phyloP scores from a whole-genome alignment of 2,329 filamentous ascomycete genomes.

The Biscogniauxia sp. region DNA sequence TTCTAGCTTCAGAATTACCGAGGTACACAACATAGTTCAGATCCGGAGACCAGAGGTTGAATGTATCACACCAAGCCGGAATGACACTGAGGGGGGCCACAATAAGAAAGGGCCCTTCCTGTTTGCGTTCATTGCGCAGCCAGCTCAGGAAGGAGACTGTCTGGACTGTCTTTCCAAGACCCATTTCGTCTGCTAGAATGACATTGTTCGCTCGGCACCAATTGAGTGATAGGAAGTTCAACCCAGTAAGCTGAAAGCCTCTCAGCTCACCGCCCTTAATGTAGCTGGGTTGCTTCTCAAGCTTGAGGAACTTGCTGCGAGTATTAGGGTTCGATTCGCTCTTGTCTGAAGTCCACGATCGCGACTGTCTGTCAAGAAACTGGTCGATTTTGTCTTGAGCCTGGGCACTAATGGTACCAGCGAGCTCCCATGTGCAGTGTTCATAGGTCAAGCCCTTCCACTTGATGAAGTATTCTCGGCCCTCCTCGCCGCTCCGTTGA shows the following conservation, averaged over 20 bases:
- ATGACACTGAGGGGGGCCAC: conserved; percentile 97
- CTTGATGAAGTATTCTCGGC: conserved; percentile 88
- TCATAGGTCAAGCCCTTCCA: conserved; percentile 96
- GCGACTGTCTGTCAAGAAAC: conserved; percentile 78
- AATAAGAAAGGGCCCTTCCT: conserved; percentile 93
- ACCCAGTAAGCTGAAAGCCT: conserved; percentile 87
- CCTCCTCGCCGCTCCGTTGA: conserved; percentile 74
- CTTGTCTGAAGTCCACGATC: conserved; percentile 76
- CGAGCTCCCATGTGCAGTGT: conserved; percentile 89
- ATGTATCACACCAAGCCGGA: conserved; percentile 96
- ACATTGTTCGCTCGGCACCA: conserved; percentile 95
- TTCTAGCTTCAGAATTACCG: conserved; percentile 81
- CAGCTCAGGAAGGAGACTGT: conserved; percentile 97
- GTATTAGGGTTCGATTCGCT: conserved; percentile 74
- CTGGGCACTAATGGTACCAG: conserved; percentile 69
- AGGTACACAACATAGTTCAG: conserved; percentile 97
- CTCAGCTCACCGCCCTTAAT: conserved; percentile 81
- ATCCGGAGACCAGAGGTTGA: conserved; percentile 93
- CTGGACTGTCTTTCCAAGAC: conserved; percentile 95
- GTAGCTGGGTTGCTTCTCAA: conserved; percentile 81
- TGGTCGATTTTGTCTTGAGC: conserved; percentile 90
- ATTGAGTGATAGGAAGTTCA: conserved; percentile 95
- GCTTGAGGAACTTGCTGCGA: conserved; percentile 68
- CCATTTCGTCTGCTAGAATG: conserved; percentile 98
- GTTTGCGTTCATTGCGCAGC: conserved; percentile 83